Percentiles rank a stretch among this genome's conserved stretches.
phyloP scores from a whole-genome alignment of 208 protist genomes.

The Acanthamoeba healyi region DNA sequence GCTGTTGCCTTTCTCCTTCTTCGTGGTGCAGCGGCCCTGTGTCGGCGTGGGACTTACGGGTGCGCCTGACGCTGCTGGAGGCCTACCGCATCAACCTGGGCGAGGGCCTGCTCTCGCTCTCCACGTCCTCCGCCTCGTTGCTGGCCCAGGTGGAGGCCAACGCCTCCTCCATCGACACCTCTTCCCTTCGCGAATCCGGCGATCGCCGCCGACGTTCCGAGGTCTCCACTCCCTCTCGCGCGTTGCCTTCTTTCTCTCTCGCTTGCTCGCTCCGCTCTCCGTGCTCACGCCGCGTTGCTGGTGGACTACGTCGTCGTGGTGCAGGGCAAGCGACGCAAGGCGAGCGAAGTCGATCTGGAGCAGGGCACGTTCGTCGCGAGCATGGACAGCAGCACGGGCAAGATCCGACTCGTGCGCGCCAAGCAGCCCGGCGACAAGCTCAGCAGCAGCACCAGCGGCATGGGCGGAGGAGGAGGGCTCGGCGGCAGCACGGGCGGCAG shows the following conservation, averaged over 20 bases:
- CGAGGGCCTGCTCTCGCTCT: slow-evolving; percentile 14
- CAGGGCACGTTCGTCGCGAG: slow-evolving; percentile 23
- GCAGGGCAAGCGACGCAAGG: background rate
- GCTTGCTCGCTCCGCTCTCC: background rate
- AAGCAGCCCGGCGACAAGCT: slow-evolving; percentile 12
- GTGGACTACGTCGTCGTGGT: too few species aligned
- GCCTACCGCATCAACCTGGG: background rate
- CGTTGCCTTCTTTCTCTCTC: too few species aligned
- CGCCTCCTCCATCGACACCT: background rate
- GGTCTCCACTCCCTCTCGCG: background rate
- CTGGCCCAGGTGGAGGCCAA: slow-evolving; percentile 28
- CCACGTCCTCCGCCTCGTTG: background rate
- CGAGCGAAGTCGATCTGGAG: slow-evolving; percentile 7
- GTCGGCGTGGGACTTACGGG: slow-evolving; percentile 7
- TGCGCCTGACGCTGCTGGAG: background rate
- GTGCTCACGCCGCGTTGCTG: too few species aligned
- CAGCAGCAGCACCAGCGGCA: background rate
- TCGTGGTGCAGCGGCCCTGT: background rate
- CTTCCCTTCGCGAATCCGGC: background rate
- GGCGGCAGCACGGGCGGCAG: background rate
- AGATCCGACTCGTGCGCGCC: slow-evolving; percentile 1
- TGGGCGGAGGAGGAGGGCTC: background rate
- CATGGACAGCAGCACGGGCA: background rate
- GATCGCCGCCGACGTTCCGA: slow-evolving; percentile 8
- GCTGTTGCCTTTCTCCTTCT: background rate